Evolutionary conservation across 2,329 filamentous ascomycete genomes (phyloP), one percentile per base, ranked within the genome.

Genomic region (Xylariaceae sp.): DNA sequence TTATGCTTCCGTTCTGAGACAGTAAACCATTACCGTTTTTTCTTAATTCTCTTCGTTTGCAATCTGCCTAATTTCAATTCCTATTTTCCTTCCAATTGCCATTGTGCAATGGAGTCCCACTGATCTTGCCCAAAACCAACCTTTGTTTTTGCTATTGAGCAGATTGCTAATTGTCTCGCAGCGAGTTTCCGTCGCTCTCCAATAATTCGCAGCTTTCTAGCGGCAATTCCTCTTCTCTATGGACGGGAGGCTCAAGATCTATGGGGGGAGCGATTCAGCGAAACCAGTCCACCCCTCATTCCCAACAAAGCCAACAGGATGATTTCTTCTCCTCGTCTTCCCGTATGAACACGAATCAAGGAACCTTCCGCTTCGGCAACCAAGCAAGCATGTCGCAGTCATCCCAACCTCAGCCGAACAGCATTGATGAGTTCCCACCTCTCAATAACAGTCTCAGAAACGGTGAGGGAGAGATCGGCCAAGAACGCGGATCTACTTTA

Each of bases 121-220:
- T n/a, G n/a, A n/a, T n/a, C n/a, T n/a, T n/a, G n/a, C n/a, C n/a
- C n/a, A n/a, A n/a, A n/a, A n/a, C n/a, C n/a, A n/a, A n/a, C n/a
- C n/a, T n/a, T n/a, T n/a, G n/a, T n/a, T n/a, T n/a, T n/a, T n/a
- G n/a, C n/a, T n/a, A n/a, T n/a, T n/a, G n/a, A n/a, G n/a, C n/a
- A 39, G n/a, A 18, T 33, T 52, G 47, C 71, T 72, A 44, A 73
- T 48, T 50, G 29, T 57, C 23, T 55, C 46, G 42, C 56, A 88
- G 84, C 56, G 84, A 88, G 66, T 88, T 88, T 49, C 85, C 85
- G 7, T 85, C 84, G 18, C 71, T 88, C 61, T 86, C 83, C 45
- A 85, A 83, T 64, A 85, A 81, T 59, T 75, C 81, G 37, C 81
- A 83, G 64, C 70, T 83, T 36, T 72, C 78, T 23, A 80, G 70